Evolutionary conservation across 2,329 filamentous ascomycete genomes (phyloP).

Genomic region (Aspergillus quadrilineatus): DNA sequence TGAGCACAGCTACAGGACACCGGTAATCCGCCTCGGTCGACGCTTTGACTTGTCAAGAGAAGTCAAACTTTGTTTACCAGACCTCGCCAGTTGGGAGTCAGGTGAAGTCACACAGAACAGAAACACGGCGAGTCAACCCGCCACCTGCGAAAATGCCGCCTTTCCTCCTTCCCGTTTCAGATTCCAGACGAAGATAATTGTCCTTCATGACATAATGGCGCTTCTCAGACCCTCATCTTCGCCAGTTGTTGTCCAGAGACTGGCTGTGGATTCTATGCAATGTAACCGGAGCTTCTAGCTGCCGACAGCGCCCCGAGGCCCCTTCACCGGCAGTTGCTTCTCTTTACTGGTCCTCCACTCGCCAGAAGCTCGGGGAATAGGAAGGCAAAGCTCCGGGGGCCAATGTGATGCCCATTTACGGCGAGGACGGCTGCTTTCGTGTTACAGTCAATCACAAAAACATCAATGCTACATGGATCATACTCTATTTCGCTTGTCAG

Average conservation of each 20-base stretch:
- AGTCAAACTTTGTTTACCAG: conserved; percentile 7
- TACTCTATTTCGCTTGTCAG: conserved; percentile 6
- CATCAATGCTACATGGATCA: conserved; percentile 17
- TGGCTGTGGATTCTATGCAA: conserved; percentile 13
- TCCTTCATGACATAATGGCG: conserved; percentile 1
- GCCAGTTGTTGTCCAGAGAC: neutral
- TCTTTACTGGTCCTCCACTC: conserved; percentile 3
- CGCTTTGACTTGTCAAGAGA: neutral
- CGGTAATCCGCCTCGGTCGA: neutral
- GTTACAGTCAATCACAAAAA: conserved; percentile 18
- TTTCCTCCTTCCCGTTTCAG: conserved; percentile 1
- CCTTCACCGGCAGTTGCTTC: neutral
- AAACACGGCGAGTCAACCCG: conserved; percentile 5
- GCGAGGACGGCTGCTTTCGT: conserved; percentile 5
- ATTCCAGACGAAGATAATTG: neutral
- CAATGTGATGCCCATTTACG: conserved; percentile 10
- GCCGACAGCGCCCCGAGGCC: neutral
- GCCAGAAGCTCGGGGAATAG: neutral
- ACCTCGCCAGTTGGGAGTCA: neutral
- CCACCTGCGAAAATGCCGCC: conserved; percentile 3
- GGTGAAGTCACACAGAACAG: conserved; percentile 9
- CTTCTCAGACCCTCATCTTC: conserved; percentile 1
- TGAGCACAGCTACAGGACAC: conserved; percentile 3
- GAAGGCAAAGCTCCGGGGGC: neutral
- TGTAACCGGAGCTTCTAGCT: conserved; percentile 20